A percentile compares a stretch with the other conserved stretches of the same genome.
Conservation (phyloP, 164 flowering plant genomes). For the Magnolia sinica region DNA sequence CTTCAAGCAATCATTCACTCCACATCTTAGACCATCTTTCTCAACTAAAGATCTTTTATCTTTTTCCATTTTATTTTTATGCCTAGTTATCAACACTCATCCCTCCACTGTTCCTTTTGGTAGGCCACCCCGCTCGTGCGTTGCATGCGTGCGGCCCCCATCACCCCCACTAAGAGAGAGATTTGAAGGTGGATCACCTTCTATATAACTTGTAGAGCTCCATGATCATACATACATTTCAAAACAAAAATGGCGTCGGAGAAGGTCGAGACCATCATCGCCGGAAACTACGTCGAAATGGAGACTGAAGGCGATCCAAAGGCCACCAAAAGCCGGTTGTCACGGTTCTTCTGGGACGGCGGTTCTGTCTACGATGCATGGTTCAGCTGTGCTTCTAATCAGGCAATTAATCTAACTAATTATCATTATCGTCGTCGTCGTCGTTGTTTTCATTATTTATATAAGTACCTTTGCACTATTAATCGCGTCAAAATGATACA, state of each 20-base stretch:
- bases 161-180: neutral
- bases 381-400: constrained; percentile 76
- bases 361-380: constrained; percentile 82
- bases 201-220: constrained; percentile 8
- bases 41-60: neutral
- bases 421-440: neutral
- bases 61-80: neutral
- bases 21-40: constrained; percentile 10
- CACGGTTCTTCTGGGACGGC: constrained; percentile 57
- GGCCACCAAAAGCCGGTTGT: constrained; percentile 13
- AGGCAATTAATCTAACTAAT: constrained; percentile 28
- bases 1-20: constrained; percentile 26
- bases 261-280: constrained; percentile 33
- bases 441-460: neutral
- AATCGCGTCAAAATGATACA: neutral
- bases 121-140: constrained; percentile 33
- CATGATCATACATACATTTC: neutral
- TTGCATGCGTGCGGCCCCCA: constrained; percentile 18
- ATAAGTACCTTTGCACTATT: neutral
- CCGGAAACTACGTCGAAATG: constrained; percentile 36
- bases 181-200: neutral
- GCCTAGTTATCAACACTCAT: neutral
- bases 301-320: constrained; percentile 19
- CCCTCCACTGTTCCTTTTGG: neutral
- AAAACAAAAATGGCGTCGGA: constrained; percentile 27